Conservation (phyloP, 2,329 filamentous ascomycete species). For the Thermoascus crustaceus region DNA sequence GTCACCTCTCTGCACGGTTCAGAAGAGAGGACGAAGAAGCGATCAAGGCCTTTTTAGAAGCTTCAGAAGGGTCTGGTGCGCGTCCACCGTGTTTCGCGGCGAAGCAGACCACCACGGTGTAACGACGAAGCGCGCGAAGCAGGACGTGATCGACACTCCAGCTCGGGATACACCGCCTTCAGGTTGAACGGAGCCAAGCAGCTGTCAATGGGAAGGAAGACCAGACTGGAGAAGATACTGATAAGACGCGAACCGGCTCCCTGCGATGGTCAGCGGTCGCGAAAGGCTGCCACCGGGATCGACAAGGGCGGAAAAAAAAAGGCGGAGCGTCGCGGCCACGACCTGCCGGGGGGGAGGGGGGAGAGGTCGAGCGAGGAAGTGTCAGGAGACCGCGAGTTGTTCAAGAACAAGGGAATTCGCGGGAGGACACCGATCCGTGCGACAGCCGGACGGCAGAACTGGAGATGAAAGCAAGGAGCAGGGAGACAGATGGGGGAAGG, state of each 20-base stretch:
- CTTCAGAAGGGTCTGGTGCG: constrained; percentile 16
- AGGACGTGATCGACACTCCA: constrained; percentile 11
- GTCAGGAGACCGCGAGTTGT: not conserved
- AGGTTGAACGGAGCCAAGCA: not conserved
- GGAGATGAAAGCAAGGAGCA: not conserved
- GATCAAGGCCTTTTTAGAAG: constrained; percentile 1
- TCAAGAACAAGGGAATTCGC: not conserved
- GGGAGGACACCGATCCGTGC: not conserved
- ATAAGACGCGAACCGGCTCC: no score
- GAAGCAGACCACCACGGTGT: constrained; percentile 15
- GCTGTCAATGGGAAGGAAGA: no score
- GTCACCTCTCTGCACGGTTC: constrained; percentile 21
- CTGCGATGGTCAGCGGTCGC: no score
- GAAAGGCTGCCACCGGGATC: no score
- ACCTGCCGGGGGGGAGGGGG: no score
- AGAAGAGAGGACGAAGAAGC: constrained; percentile 17
- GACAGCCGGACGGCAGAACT: not conserved
- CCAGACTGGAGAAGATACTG: no score
- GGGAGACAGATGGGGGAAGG: constrained; percentile 1
- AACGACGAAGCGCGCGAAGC: constrained; percentile 20
- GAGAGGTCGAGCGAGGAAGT: not conserved
- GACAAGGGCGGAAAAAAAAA: no score
- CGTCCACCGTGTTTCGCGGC: constrained; percentile 25
- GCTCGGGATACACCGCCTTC: not conserved
- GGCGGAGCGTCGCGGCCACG: no score